Percentiles rank a stretch among this genome's conserved stretches.
Conservation (phyloP, 805 yeast genomes). For the Starmera caribaea region DNA sequence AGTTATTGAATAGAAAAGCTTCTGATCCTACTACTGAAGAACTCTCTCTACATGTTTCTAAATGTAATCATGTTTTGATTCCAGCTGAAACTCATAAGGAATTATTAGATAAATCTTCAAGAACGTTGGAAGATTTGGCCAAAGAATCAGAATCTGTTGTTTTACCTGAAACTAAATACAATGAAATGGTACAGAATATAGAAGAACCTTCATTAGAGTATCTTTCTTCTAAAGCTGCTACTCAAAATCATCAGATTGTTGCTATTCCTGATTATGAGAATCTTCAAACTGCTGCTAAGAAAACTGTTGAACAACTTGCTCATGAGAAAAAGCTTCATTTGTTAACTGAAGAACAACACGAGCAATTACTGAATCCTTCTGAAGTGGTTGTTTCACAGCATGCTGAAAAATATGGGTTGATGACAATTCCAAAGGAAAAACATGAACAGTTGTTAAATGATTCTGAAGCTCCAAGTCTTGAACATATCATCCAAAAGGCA, state of each 20-base stretch:
- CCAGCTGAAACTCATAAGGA: slow-evolving; percentile 5
- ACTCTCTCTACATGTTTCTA: background rate
- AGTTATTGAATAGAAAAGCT: slow-evolving; percentile 9
- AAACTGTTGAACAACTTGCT: background rate
- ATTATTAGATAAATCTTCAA: slow-evolving; percentile 4
- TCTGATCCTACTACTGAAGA: slow-evolving; percentile 11
- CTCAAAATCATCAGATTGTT: slow-evolving; percentile 4
- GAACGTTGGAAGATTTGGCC: slow-evolving; percentile 1
- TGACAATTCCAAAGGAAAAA: slow-evolving; percentile 1
- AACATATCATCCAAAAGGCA: background rate
- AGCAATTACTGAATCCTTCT: slow-evolving; percentile 1
- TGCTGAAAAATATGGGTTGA: slow-evolving; percentile 3
- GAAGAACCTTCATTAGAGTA: slow-evolving; percentile 1
- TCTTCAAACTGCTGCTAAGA: background rate
- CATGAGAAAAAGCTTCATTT: background rate
- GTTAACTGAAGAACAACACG: slow-evolving; percentile 1
- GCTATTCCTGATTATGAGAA: slow-evolving; percentile 4
- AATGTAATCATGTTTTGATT: slow-evolving; percentile 5
- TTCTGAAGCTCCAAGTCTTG: slow-evolving; percentile 1
- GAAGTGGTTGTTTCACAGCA: slow-evolving; percentile 5
- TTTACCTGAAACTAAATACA: slow-evolving; percentile 9
- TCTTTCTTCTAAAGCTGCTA: background rate
- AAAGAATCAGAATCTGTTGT: slow-evolving; percentile 11
- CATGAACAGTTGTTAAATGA: background rate
- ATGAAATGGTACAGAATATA: background rate